Evolutionary conservation across 2,329 filamentous ascomycete species (phyloP), one percentile per base, ranked within the genome.

Genomic region (Penicillium sclerotigenum): DNA sequence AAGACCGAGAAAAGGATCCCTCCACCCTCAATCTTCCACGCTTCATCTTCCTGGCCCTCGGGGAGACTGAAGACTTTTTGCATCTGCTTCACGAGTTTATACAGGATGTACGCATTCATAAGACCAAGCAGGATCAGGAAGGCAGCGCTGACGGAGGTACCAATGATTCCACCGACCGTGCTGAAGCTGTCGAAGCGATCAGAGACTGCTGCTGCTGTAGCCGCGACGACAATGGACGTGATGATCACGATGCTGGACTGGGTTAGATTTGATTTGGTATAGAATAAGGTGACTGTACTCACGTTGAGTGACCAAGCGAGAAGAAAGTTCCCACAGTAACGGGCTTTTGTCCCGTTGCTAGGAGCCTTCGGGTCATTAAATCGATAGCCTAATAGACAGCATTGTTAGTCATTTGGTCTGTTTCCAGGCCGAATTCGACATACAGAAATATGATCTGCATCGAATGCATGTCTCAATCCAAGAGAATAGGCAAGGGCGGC

Each of bases 291-390:
- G 16, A 34, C n/a, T 8, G 3, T 10, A 59, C 70, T 60, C 69
- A 81, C 73, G 93, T 97, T 24, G 89, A 95, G 75, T 97, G 93
- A 0, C 94, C 93, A 0, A 97, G 82, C 0, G 89, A 93, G 79
- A 99, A 97, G 72, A 90, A 97, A 1, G 91, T 96, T 41, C 93
- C 94, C 1, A 97, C 93, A 0, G 92, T 93, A 11, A 95, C 91
- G 2, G 93, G 92, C 1, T 85, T 84, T 69, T 94, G 90, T 18
- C 91, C 91, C 0, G 89, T 84, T 0, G 92, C 92, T 36, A 97
- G 85, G 24, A 97, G 83, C 7, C 93, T 86, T 3, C 94, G 83
- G 0, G 94, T 97, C 87, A 95, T 96, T 36, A 97, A 83, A 74
- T 97, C 93, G 67, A 97, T 99, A 60, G 92, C 93, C 65, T 54